Conservation (phyloP, 108 stramenopile genomes). For the Hondaea fermentalgiana region DNA sequence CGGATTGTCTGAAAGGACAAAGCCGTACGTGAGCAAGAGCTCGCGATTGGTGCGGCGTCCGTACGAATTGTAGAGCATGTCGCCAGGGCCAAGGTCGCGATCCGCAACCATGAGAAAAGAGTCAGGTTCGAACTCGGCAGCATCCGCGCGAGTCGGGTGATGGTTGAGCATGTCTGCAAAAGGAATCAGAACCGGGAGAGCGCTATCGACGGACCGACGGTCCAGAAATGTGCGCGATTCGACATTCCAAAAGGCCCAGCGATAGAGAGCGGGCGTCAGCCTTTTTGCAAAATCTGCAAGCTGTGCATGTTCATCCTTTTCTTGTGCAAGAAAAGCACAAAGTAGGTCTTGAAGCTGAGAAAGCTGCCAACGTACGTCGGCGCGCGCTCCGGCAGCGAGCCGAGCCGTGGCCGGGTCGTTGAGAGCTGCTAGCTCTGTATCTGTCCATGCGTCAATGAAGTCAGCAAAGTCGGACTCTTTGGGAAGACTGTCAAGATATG, state of each 20-base stretch:
- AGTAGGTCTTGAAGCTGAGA: background rate
- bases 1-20: background rate
- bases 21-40: constrained; percentile 3
- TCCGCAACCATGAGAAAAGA: background rate
- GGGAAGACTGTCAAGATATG: background rate
- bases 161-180: constrained; percentile 19
- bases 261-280: background rate
- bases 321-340: background rate
- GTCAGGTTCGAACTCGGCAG: background rate
- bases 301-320: background rate
- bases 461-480: background rate
- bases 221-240: background rate
- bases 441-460: background rate
- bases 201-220: background rate
- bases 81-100: background rate
- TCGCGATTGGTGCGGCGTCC: constrained; percentile 1
- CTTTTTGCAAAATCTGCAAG: background rate
- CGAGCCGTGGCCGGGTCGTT: background rate
- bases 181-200: background rate
- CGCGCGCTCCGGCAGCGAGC: background rate
- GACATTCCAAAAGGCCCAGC: background rate
- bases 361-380: background rate
- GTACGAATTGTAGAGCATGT: background rate
- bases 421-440: background rate
- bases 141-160: background rate